Base-by-base conservation (phyloP, 257 asterid genomes). In the Oldenlandia corymbosa region DNA sequence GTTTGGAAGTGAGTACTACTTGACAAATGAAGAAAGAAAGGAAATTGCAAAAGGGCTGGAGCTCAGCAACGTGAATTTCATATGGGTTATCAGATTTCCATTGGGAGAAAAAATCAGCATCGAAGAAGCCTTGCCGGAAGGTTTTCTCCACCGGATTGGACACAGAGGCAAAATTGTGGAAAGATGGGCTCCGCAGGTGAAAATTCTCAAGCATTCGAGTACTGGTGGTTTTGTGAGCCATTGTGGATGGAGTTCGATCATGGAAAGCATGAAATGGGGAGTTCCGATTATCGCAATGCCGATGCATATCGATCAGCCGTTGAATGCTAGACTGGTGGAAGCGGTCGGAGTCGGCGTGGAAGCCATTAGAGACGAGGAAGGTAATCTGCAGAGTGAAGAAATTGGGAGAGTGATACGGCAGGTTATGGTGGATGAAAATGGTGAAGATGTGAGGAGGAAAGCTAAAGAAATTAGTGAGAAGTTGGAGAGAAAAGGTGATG, bases 211-310 rank as follows among this genome's bases (percentile, higher is more conserved):
- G 13, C 73, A 70, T 66, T 28, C 63, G 1, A 71, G 71, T 64
- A 32, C 55, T 1, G 73, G 73, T 17, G 76, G 69, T 0, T 75
- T 75, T 14, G 46, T 75, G 42, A 75, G 76, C 23, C 80, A 75
- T 1, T 66, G 80, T 45, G 80, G 80, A 32, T 75, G 80, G 80
- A 62, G 63, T 26, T 70, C 76, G 1, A 39, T 70, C 10, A 56
- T 56, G 80, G 80, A 75, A 58, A 60, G 73, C 7, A 58, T 70
- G 61, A 70, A 62, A 48, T 37, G 64, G 32, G 76, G 76, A 0
- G 64, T 75, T 48, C 80, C 76, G 20, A 75, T 75, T 2, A 58
- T 75, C 9, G 76, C 68, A 0, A 58, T 61, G 72, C 79, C 79
- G 10, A 71, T 70, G 80, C 73, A 60, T 23, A 31, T 70, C 17